Conservation (phyloP, 257 asterid genomes). For the Petunia axillaris region DNA sequence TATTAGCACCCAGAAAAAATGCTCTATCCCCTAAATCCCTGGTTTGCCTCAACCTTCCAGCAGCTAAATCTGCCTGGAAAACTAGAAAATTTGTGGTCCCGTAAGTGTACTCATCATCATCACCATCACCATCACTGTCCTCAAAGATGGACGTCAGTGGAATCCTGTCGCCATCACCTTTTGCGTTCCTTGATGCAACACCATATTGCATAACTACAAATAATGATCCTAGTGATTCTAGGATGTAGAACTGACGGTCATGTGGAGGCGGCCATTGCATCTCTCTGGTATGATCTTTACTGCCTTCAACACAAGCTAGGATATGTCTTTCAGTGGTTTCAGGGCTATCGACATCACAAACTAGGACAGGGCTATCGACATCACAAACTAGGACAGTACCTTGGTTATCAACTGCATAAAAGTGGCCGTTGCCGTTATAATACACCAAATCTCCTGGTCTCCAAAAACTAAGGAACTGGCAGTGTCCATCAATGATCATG, state of each 20-base stretch:
- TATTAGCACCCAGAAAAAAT: conserved; percentile 17
- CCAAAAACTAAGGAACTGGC: neutral
- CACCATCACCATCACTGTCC: neutral
- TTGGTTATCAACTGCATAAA: neutral
- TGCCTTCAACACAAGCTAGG: neutral
- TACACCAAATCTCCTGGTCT: conserved; percentile 19
- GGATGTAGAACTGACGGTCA: neutral
- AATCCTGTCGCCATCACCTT: neutral
- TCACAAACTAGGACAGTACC: neutral
- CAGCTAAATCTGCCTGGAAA: conserved; percentile 3
- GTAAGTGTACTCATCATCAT: neutral
- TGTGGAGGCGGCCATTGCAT: too few species aligned
- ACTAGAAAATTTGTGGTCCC: conserved; percentile 14
- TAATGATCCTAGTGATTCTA: conserved; percentile 25
- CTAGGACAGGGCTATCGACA: neutral
- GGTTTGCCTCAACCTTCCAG: neutral
- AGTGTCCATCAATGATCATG: conserved; percentile 12
- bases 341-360: neutral
- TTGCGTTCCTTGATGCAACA: neutral
- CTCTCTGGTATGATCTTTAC: too few species aligned
- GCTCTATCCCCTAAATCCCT: conserved; percentile 2
- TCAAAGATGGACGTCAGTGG: neutral
- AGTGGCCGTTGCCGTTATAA: neutral
- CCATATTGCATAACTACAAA: conserved; percentile 10
- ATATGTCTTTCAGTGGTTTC: neutral